Percentiles rank a stretch among this genome's conserved stretches.
Evolutionary conservation across 225 moss, liverwort and hornwort species (phyloP).

Genomic region (Pleurozium schreberi): DNA sequence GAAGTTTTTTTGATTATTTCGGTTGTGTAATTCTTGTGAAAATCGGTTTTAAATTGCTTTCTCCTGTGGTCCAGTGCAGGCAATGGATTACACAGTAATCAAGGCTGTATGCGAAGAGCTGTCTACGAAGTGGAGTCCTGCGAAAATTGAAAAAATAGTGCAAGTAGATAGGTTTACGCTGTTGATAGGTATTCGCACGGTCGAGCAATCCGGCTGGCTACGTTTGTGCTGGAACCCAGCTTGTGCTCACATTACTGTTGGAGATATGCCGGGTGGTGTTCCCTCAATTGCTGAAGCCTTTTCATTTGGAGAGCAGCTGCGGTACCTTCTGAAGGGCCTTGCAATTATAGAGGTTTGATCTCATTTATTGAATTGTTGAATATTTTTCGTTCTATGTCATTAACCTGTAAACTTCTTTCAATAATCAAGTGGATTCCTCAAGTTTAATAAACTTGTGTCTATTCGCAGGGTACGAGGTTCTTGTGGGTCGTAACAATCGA

Average conservation of each 20-base stretch:
- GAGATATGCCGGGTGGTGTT: constrained; percentile 4
- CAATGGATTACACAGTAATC: constrained; percentile 43
- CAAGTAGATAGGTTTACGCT: constrained; percentile 42
- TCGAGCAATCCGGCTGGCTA: constrained; percentile 33
- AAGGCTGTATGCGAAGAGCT: constrained; percentile 33
- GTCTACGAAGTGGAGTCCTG: constrained; percentile 28
- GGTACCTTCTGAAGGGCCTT: constrained; percentile 44
- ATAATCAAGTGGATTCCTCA: not conserved
- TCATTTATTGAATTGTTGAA: not conserved
- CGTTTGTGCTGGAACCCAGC: constrained; percentile 49
- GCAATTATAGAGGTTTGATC: constrained; percentile 34
- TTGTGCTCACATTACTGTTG: constrained; percentile 35
- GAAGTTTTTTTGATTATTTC: not conserved
- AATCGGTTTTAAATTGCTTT: not conserved
- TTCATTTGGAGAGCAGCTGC: constrained; percentile 54
- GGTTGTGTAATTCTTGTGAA: not conserved
- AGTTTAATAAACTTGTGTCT: not conserved
- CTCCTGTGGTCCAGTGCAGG: constrained; percentile 33
- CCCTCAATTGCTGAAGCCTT: constrained; percentile 22
- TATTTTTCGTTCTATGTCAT: not conserved
- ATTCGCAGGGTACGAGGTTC: constrained; percentile 35
- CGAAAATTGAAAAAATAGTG: constrained; percentile 43
- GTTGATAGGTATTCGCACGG: constrained; percentile 22
- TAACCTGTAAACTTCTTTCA: not conserved
- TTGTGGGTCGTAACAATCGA: constrained; percentile 41